Base-by-base conservation (phyloP, 805 yeast genomes). In the Hemisphaericaspora nanyangensis region DNA sequence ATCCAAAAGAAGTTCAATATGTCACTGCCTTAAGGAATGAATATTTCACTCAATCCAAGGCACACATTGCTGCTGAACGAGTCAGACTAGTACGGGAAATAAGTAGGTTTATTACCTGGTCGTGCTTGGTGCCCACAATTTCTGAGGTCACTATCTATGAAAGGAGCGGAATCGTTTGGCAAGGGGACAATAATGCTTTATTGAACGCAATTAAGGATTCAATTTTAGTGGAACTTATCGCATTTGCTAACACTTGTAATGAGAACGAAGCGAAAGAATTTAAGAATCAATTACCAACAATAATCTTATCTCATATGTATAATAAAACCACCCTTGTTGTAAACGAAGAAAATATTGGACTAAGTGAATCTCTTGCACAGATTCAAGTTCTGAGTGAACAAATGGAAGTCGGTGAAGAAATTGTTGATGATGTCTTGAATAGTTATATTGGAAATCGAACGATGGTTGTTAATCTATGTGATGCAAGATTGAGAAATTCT, bases 1-100 rank as follows among this genome's bases (percentile, higher is more conserved):
- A 52, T 1, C 56, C 63, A 35, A 55, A 51, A 29, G 67, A 65
- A 39, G 48, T 63, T 1, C 59, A 59, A 12, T 39, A 47, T n/a
- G 63, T 52, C 0, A 38, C 65, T 7, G 51, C 58, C 0, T 38
- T 51, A 7, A 48, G 73, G 17, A 63, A 66, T 6, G 74, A 70
- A 41, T 73, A 68, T 55, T 46, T 56, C 2, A 60, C 66, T 4
- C 61, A 60, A 20, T 56, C 62, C 27, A 67, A 62, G 31, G 51
- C 68, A 1, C 73, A 66, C 42, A 51, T 62, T 31, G 70, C 73
- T 1, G 58, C 68, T 4, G 78, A 73, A 44, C 61, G 58, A 19
- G 56, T 71, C 13, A 51, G 70, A 38, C 44, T 72, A 13, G 44
- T 64, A 17, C 54, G 61, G 5, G 70, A 67, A 40, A 48, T 67